Conservation (phyloP, 768 basidiomycete genomes). For the Royoungia palumana region DNA sequence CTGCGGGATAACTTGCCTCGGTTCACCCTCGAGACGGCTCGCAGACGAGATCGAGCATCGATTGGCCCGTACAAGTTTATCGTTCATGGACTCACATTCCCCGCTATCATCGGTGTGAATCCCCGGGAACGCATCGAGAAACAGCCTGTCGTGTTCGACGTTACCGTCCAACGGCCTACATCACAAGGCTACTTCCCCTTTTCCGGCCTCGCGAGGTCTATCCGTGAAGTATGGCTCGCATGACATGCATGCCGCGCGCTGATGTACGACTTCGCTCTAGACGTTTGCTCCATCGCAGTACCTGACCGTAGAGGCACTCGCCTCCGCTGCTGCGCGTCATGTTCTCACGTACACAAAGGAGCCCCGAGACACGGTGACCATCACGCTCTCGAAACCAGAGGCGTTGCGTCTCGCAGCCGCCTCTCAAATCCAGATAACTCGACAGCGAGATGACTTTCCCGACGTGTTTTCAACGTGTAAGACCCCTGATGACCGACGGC, state of each 20-base stretch:
- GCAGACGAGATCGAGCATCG: constrained; percentile 17
- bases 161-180: constrained; percentile 34
- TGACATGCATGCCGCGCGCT: background rate
- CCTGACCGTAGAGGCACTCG: constrained; percentile 69
- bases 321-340: constrained; percentile 49
- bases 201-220: no score
- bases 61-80: constrained; percentile 21
- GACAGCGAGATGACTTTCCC: constrained; percentile 40
- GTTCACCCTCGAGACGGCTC: constrained; percentile 25
- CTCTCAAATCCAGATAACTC: constrained; percentile 59
- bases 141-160: constrained; percentile 56
- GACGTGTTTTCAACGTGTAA: background rate
- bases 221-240: no score
- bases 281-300: constrained; percentile 46
- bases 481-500: background rate
- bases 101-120: constrained; percentile 65
- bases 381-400: constrained; percentile 68
- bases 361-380: constrained; percentile 35
- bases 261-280: constrained; percentile 31
- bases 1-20: constrained; percentile 49
- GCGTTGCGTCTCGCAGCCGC: constrained; percentile 67
- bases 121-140: constrained; percentile 59
- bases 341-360: constrained; percentile 35
- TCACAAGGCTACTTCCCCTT: no score
- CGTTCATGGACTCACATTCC: constrained; percentile 44